Evolutionary conservation across 2,329 filamentous ascomycete species (phyloP), one percentile per base, ranked within the genome.

Genomic region (Verticillium longisporum): DNA sequence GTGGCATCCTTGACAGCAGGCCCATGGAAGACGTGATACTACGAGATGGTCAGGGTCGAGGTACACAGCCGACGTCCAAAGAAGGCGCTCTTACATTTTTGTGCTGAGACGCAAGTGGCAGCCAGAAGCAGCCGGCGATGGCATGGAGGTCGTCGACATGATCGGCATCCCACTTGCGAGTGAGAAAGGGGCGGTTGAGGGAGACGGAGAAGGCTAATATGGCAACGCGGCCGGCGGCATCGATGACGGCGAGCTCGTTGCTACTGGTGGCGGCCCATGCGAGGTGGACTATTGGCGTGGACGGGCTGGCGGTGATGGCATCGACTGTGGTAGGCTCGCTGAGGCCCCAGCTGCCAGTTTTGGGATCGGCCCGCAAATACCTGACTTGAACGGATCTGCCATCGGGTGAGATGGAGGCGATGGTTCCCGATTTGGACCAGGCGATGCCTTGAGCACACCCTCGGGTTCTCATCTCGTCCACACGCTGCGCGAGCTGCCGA

Each of bases 361-460:
- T 81, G 1, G 87, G 82, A 66, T 87, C 81, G 68, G 89, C 88
- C 37, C 85, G 83, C 58, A 97, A 80, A 70, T 91, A 88, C 62
- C 88, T 86, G 55, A 96, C 80, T 69, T 90, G 86, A 59, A 97
- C 78, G 14, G 80, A 82, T 56, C 83, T 82, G 33, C 90, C 89
- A 74, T 93, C 89, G 15, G 84, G 77, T 21, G 88, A 84, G 66
- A 98, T 89, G 60, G 88, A 89, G 33, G 93, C 93, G 66, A 98
- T 91, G 62, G 88, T 92, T 54, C 94, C 94, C 63, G 87, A 84
- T 68, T 88, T 92, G 11, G 94, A 97, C 93, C 94, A 98, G 34
- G 90, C 87, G 60, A 97, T 83, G 65, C 86, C 86, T 92, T 92
- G 89, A 80, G 88, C 91, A 72, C 90, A 95, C 15, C 92, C 92